Base-by-base conservation (phyloP, 148 eudicot genomes). In the Dianthus caryophyllus region DNA sequence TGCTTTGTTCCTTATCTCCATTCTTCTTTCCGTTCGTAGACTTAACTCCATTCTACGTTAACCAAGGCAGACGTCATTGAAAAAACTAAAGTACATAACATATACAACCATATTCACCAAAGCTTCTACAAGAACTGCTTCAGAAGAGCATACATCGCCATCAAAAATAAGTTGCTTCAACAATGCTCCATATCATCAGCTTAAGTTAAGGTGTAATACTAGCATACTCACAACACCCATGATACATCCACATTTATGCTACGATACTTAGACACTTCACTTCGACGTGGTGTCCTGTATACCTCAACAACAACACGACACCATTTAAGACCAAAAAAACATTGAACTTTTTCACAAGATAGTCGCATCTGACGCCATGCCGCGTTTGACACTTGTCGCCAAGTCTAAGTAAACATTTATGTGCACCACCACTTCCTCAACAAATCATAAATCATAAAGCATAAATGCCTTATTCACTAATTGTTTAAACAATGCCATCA, bases 11-110 rank as follows among this genome's bases (percentile, higher is more conserved):
- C 66, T 83, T 81, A 49, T 78, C 90, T 59, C 69, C 70, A 53
- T 56, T 80, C 65, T 80, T 88, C 76, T 81, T 88, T 41, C 77
- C 74, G 66, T 78, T 81, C 64, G 80, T 76, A 46, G 88, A 80
- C 67, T 90, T 88, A 66, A 77, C 79, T 47, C 81, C 83, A 81
- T 79, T 69, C 65, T 67, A 53, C 86, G 83, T 75, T 39, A 75
- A 78, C 56, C 66, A 74, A 53, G 27, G 52, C 48, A 53, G 14
- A 50, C 39, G 46, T 47, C 49, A 16, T 22, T 64, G 27, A 55
- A 70, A n/a, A 9, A 65, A 57, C 50, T n/a, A 38, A 55, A 64
- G 18, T 33, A 75, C 49, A 64, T 6, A 64, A 64, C 30, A 27
- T 55, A 39, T 41, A 0, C 8, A 36, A 55, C 13, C 41, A 65